Evolutionary conservation across 176 grass and related monocot species (phyloP), one percentile per base, ranked within the genome.

Genomic region (Aegilops tauschii): DNA sequence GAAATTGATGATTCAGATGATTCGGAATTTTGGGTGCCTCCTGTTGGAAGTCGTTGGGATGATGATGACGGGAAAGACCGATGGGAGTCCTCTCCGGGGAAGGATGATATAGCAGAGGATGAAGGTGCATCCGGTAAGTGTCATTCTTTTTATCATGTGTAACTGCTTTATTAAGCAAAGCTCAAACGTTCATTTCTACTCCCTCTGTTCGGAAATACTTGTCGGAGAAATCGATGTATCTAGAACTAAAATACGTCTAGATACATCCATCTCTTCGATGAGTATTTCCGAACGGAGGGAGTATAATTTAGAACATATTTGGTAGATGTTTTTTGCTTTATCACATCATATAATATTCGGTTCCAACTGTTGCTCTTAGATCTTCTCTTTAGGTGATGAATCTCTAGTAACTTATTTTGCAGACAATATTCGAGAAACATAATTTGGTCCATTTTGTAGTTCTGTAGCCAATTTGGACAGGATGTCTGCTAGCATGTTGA

Each of bases 11-110:
- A 92, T 76, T 84, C 86, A 21, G 84, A 91, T 84, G 88, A 93
- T 77, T 73, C 90, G 29, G 88, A 96, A 14, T 98, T 98, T 63
- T 98, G 93, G 96, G 82, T 69, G 37, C 96, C 96, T 86, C 85
- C 88, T 73, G 78, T 91, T 82, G 96, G 93, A 76, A 77, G 82
- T 85, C 92, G 92, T 66, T 96, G 91, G 96, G 96, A 94, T 23
- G 88, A 92, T 80, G 96, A 94, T 88, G 90, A 98, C 42, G 96
- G 93, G 49, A 93, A 84, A 66, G 78, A 90, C 82, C 58, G 90
- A 65, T 94, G 96, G 96, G 84, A 93, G 61, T 86, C 90, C 75
- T 80, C 76, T 76, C 30, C 71, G 1, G 91, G 4, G 27, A 59
- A 83, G 18, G 49, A 85, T 37, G 36, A 82, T 40, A 65, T 25